These are phyloP conservation scores for Kwoniella sp. DNA, from an alignment of 768 basidiomycete genomes.

Conservation along the genomic window DNA sequence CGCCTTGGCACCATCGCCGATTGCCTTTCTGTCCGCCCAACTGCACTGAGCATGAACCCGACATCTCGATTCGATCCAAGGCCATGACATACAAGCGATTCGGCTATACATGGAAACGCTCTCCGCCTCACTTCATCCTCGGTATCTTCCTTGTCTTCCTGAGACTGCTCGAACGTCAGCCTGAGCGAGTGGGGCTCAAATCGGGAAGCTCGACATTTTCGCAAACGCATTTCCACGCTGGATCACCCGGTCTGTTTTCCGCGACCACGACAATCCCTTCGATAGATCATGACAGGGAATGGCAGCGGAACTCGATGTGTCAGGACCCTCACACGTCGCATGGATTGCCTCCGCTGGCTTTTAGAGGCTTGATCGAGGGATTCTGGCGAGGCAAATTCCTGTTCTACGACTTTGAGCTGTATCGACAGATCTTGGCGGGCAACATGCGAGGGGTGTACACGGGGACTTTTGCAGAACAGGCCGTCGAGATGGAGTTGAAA, in stretches of 20 bases:
- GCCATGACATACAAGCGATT: conserved; percentile 47
- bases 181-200: conserved; percentile 37
- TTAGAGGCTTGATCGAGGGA: conserved; percentile 40
- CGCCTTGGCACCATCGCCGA: conserved; percentile 47
- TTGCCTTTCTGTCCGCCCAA: conserved; percentile 42
- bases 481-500: conserved; percentile 41
- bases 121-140: conserved; percentile 42
- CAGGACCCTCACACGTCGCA: conserved; percentile 47
- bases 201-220: conserved; percentile 27
- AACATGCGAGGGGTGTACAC: conserved; percentile 50
- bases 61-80: conserved; percentile 33
- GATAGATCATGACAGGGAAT: conserved; percentile 46
- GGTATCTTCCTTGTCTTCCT: conserved; percentile 42
- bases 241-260: conserved; percentile 26
- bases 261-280: conserved; percentile 29
- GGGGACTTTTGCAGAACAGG: conserved; percentile 47
- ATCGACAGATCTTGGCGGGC: conserved; percentile 44
- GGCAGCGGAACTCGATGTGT: conserved; percentile 49
- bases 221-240: conserved; percentile 16
- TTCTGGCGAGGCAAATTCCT: conserved; percentile 52
- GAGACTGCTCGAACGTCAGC: conserved; percentile 48
- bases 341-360: conserved; percentile 45
- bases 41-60: conserved; percentile 31
- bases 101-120: conserved; percentile 48
- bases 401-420: conserved; percentile 50